Evolutionary conservation across 805 yeast genomes (phyloP).

Genomic region (Barnettozyma populi): DNA sequence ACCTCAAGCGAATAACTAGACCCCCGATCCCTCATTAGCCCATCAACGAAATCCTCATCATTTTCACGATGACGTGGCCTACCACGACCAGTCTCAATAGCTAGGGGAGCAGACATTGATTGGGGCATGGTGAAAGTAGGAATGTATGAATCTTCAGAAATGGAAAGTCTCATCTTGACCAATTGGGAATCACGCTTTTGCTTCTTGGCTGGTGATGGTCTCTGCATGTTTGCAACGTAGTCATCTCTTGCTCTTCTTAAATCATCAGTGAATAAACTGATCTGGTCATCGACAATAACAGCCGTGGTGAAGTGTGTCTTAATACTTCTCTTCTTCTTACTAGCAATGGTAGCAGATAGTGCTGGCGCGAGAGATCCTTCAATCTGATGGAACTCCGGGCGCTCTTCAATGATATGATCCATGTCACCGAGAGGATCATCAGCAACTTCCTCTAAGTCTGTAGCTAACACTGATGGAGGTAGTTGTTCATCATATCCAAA

Average conservation of each 20-base stretch:
- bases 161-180: background rate
- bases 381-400: background rate
- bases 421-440: constrained; percentile 5
- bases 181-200: background rate
- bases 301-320: background rate
- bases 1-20: constrained; percentile 22
- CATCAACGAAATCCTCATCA: constrained; percentile 23
- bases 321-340: background rate
- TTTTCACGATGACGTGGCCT: constrained; percentile 8
- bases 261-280: constrained; percentile 20
- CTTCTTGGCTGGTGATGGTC: constrained; percentile 2
- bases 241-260: constrained; percentile 22
- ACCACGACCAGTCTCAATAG: constrained; percentile 10
- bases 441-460: background rate
- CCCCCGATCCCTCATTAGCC: constrained; percentile 21
- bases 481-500: constrained; percentile 6
- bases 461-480: background rate
- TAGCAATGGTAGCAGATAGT: constrained; percentile 3
- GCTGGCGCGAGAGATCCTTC: background rate
- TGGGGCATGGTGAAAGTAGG: background rate
- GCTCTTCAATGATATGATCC: constrained; percentile 5
- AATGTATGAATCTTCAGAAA: background rate
- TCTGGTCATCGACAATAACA: constrained; percentile 14
- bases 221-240: constrained; percentile 16
- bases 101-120: background rate